Conservation (phyloP, 257 asterid genomes). For the Petunia axillaris region DNA sequence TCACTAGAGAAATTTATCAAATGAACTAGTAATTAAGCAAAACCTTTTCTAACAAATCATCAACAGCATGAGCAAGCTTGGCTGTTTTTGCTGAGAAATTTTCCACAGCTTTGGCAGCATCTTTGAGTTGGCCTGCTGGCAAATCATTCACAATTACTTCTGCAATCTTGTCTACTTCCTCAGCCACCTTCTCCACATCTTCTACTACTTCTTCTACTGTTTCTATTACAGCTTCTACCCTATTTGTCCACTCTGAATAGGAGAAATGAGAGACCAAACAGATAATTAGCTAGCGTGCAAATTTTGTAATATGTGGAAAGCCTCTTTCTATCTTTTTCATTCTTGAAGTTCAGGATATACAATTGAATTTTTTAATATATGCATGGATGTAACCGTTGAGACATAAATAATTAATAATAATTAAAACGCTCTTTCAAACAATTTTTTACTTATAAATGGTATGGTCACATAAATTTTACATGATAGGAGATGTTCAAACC, state of each 20-base stretch:
- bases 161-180: conserved; percentile 51
- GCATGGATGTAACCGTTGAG: neutral
- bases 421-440: too few species aligned
- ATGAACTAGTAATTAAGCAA: neutral
- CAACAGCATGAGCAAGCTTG: conserved; percentile 50
- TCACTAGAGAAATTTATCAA: neutral
- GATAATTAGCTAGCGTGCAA: too few species aligned
- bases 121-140: conserved; percentile 54
- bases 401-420: too few species aligned
- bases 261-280: too few species aligned
- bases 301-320: too few species aligned
- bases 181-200: conserved; percentile 67
- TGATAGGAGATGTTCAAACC: too few species aligned
- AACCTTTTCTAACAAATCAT: conserved; percentile 65
- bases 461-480: too few species aligned
- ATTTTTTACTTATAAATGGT: too few species aligned
- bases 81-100: conserved; percentile 57
- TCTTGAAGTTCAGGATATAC: too few species aligned
- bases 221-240: conserved; percentile 44
- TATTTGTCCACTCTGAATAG: conserved; percentile 37
- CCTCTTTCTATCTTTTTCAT: too few species aligned
- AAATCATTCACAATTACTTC: conserved; percentile 55
- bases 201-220: conserved; percentile 58
- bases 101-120: conserved; percentile 48
- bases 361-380: neutral